These are phyloP conservation scores for Aspergillus ibericus DNA, from an alignment of 2,329 filamentous ascomycete genomes.

Conservation along the genomic window DNA sequence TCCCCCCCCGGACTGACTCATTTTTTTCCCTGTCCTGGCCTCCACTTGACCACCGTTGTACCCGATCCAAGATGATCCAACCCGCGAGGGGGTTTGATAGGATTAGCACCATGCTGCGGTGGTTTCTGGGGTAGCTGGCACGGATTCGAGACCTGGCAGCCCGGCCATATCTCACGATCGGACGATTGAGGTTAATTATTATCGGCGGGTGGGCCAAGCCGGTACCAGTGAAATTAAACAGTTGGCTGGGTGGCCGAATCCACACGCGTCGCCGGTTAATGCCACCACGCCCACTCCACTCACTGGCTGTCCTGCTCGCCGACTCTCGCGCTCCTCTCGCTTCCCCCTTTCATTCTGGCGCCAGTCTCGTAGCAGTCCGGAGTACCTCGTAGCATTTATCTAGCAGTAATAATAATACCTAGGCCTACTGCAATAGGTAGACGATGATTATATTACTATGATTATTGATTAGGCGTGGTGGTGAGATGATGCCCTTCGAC, in stretches of 20 bases:
- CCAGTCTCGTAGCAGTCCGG: background rate
- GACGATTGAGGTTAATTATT: slow-evolving; percentile 5
- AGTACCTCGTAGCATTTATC: too few species aligned
- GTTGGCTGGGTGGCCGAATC: background rate
- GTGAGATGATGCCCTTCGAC: background rate
- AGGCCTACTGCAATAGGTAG: background rate
- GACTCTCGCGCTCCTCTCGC: background rate
- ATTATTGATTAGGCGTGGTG: background rate
- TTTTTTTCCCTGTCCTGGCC: slow-evolving; percentile 5
- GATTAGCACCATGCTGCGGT: background rate
- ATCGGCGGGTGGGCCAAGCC: slow-evolving; percentile 1
- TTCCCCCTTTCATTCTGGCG: background rate
- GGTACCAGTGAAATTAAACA: slow-evolving; percentile 2
- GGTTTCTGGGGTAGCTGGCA: background rate
- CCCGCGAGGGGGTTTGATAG: background rate
- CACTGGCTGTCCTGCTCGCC: background rate
- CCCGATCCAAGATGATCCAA: background rate
- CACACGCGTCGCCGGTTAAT: slow-evolving; percentile 7
- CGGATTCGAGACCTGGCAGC: background rate
- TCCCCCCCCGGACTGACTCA: background rate
- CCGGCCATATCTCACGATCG: background rate
- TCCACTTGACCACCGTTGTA: slow-evolving; percentile 1
- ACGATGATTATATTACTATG: background rate
- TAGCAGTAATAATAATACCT: background rate
- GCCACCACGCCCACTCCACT: slow-evolving; percentile 5